phyloP scores from a whole-genome alignment of 2,329 filamentous ascomycete genomes.

The Tolypocladium ovalisporum region DNA sequence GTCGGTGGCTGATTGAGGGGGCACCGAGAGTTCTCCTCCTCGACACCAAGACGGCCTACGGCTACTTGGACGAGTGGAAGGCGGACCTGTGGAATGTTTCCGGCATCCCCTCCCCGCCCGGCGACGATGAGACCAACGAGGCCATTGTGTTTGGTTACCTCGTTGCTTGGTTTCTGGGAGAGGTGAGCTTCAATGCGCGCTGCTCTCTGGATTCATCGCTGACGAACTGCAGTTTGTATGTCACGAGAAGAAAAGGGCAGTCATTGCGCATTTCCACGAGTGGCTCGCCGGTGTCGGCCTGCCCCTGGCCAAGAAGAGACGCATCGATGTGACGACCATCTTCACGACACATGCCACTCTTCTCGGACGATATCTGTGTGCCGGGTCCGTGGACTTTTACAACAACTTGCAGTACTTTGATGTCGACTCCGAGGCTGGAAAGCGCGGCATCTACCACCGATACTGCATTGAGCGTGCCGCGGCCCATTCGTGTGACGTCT shows the following conservation, averaged over 20 bases:
- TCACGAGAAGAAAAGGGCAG: slow-evolving; percentile 82
- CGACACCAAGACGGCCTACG: slow-evolving; percentile 87
- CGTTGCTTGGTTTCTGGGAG: slow-evolving; percentile 95
- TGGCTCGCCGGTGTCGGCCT: slow-evolving; percentile 94
- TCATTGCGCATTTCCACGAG: slow-evolving; percentile 98
- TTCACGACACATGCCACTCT: slow-evolving; percentile 97
- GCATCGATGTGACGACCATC: slow-evolving; percentile 94
- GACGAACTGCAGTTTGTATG: slow-evolving; percentile 61
- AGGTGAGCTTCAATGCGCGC: slow-evolving; percentile 46
- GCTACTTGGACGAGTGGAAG: slow-evolving; percentile 93
- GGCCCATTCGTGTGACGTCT: slow-evolving; percentile 86
- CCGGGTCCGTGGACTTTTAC: slow-evolving; percentile 97
- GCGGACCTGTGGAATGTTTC: slow-evolving; percentile 86
- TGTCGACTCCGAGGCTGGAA: slow-evolving; percentile 90
- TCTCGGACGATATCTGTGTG: slow-evolving; percentile 89
- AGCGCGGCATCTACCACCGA: slow-evolving; percentile 95
- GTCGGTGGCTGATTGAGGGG: slow-evolving; percentile 94
- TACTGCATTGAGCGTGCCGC: slow-evolving; percentile 97
- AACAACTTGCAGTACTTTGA: slow-evolving; percentile 98
- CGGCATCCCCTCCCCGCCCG: slow-evolving; percentile 84
- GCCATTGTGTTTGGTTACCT: slow-evolving; percentile 96
- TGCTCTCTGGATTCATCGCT: neutral
- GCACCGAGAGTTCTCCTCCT: slow-evolving; percentile 89
- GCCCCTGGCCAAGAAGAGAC: slow-evolving; percentile 82
- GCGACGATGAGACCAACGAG: slow-evolving; percentile 93